These are phyloP conservation scores for Ajuga reptans DNA, from an alignment of 305 asterid species.

Conservation along the genomic window DNA sequence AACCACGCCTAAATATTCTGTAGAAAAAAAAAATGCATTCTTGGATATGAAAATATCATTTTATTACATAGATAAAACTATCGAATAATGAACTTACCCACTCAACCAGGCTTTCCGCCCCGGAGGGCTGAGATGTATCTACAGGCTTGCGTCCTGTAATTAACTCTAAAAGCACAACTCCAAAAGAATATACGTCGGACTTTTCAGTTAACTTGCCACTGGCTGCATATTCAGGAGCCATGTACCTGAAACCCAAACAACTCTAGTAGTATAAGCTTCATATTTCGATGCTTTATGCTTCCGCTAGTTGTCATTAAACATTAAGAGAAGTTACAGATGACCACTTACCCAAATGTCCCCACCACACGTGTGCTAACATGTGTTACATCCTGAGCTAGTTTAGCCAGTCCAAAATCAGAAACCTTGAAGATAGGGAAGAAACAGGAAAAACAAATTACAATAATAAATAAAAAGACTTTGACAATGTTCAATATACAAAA, in stretches of 20 bases:
- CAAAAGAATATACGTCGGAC: constrained; percentile 76
- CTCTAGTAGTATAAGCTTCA: constrained; percentile 13
- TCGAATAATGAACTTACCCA: constrained; percentile 50
- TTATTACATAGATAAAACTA: not conserved
- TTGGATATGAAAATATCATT: not conserved
- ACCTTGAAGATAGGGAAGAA: constrained; percentile 37
- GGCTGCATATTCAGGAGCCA: constrained; percentile 99
- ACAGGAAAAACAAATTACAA: not conserved
- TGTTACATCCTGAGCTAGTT: constrained; percentile 59
- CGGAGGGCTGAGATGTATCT: constrained; percentile 64
- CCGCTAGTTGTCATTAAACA: not conserved
- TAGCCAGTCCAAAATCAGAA: constrained; percentile 95
- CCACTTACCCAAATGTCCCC: constrained; percentile 86
- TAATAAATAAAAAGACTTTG: constrained; percentile 19
- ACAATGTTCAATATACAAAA: not conserved
- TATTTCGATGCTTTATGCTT: constrained; percentile 4
- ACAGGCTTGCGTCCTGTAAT: constrained; percentile 90
- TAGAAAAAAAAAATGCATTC: not conserved
- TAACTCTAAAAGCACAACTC: constrained; percentile 89
- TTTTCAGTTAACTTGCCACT: constrained; percentile 85
- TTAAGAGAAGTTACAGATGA: constrained; percentile 2
- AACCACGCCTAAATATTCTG: not conserved
- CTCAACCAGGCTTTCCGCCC: constrained; percentile 82
- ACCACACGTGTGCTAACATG: constrained; percentile 88
- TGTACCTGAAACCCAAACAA: constrained; percentile 46